Conservation (phyloP, 2,329 filamentous ascomycete species). For the Leptodontidium sp. region DNA sequence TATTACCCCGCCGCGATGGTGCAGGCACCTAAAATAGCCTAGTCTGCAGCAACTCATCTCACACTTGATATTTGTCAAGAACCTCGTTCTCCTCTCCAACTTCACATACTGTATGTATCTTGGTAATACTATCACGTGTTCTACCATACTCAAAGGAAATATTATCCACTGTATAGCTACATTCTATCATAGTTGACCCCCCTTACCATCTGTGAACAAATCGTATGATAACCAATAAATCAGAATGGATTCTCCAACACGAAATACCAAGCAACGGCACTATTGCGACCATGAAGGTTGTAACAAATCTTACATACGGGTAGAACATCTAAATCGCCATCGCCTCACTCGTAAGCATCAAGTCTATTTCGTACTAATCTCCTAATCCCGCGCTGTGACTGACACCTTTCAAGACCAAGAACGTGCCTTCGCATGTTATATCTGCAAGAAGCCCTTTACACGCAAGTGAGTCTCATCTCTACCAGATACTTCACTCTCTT, state of each 20-base stretch:
- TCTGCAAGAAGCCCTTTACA: constrained; percentile 3
- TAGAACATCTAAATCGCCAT: constrained; percentile 12
- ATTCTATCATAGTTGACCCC: neutral
- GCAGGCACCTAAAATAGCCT: neutral
- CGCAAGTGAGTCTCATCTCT: neutral
- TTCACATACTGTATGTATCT: neutral
- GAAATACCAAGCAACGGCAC: neutral
- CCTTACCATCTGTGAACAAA: neutral
- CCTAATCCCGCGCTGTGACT: neutral
- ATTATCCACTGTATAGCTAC: neutral
- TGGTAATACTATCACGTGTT: neutral
- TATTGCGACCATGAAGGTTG: neutral
- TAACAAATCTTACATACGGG: neutral
- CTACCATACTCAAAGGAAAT: too few relatives aligned
- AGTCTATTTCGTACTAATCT: neutral
- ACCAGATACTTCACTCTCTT: neutral
- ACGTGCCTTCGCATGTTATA: constrained; percentile 2
- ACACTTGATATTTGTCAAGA: neutral
- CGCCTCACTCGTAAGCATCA: neutral
- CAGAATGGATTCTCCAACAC: neutral
- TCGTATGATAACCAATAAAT: neutral
- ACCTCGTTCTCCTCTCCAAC: neutral
- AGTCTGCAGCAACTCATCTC: neutral
- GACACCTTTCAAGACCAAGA: neutral
- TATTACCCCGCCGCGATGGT: neutral